phyloP scores from a whole-genome alignment of 164 flowering plant genomes.

The Sextonia rubra region DNA sequence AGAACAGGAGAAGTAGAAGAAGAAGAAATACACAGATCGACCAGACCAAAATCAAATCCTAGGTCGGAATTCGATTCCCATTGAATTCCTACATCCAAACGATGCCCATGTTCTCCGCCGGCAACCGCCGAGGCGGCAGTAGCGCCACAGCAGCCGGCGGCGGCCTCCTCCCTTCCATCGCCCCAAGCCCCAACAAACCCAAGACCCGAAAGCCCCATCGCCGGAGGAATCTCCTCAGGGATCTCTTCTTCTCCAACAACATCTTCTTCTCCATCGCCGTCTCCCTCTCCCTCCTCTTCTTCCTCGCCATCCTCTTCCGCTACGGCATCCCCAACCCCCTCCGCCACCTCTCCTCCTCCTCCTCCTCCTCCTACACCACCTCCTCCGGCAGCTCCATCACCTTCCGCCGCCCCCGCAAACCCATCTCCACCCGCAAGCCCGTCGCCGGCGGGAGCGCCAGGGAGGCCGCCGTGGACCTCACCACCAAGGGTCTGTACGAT shows the following conservation, averaged over 20 bases:
- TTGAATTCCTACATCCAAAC: not conserved
- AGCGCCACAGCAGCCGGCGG: not conserved
- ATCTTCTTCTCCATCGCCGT: slow-evolving; percentile 75
- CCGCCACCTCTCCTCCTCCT: slow-evolving; percentile 18
- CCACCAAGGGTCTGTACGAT: slow-evolving; percentile 87
- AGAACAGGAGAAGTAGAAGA: too few species aligned
- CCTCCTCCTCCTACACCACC: slow-evolving; percentile 34
- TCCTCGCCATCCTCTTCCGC: slow-evolving; percentile 43
- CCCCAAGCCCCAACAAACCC: not conserved
- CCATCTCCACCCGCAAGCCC: slow-evolving; percentile 22
- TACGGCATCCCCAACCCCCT: slow-evolving; percentile 55
- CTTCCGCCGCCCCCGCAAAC: slow-evolving; percentile 12
- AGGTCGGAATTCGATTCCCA: too few species aligned
- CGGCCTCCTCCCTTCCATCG: not conserved
- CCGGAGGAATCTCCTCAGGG: slow-evolving; percentile 28
- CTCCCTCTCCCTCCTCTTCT: slow-evolving; percentile 56
- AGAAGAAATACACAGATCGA: too few species aligned
- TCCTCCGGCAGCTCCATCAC: slow-evolving; percentile 24
- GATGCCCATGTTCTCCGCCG: slow-evolving; percentile 13
- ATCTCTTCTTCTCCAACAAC: slow-evolving; percentile 53
- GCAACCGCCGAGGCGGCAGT: slow-evolving; percentile 10
- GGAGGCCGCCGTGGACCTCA: slow-evolving; percentile 60
- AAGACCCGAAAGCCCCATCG: slow-evolving; percentile 5
- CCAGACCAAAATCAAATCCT: too few species aligned
- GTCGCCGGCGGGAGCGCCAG: not conserved